These are phyloP conservation scores for Caulochytrium protostelioides DNA, from an alignment of 371 early-diverging fungal species.

Conservation along the genomic window DNA sequence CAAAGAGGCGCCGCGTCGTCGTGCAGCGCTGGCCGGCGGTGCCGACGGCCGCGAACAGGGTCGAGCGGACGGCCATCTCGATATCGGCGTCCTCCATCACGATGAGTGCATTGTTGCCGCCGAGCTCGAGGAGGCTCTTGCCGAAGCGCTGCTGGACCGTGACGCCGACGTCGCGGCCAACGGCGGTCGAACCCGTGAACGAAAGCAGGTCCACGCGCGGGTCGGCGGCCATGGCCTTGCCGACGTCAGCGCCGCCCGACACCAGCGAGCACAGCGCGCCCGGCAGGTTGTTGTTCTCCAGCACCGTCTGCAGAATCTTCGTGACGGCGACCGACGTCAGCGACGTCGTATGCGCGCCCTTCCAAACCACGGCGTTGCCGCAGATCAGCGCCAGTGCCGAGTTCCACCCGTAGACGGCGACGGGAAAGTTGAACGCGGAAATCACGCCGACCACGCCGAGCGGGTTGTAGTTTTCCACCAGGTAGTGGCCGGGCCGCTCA, in stretches of 20 bases:
- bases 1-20: constrained; percentile 73
- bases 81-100: constrained; percentile 80
- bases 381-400: constrained; percentile 70
- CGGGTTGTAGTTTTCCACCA: constrained; percentile 93
- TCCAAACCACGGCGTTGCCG: constrained; percentile 73
- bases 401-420: constrained; percentile 75
- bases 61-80: constrained; percentile 68
- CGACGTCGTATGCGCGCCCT: constrained; percentile 77
- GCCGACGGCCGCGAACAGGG: constrained; percentile 88
- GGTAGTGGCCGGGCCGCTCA: constrained; percentile 81
- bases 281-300: constrained; percentile 63
- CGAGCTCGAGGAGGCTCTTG: constrained; percentile 66
- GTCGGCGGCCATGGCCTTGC: constrained; percentile 49
- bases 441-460: constrained; percentile 84
- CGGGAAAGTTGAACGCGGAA: constrained; percentile 72
- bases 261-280: constrained; percentile 73
- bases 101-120: constrained; percentile 90
- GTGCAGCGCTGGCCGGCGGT: constrained; percentile 94
- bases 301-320: constrained; percentile 60
- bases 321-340: constrained; percentile 73
- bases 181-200: constrained; percentile 68
- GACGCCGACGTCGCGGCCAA: constrained; percentile 15
- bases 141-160: constrained; percentile 70
- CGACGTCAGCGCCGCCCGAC: constrained; percentile 72
- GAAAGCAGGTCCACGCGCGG: constrained; percentile 54